Conservation (phyloP, 2,329 filamentous ascomycete species). For the Zymoseptoria crescenta region DNA sequence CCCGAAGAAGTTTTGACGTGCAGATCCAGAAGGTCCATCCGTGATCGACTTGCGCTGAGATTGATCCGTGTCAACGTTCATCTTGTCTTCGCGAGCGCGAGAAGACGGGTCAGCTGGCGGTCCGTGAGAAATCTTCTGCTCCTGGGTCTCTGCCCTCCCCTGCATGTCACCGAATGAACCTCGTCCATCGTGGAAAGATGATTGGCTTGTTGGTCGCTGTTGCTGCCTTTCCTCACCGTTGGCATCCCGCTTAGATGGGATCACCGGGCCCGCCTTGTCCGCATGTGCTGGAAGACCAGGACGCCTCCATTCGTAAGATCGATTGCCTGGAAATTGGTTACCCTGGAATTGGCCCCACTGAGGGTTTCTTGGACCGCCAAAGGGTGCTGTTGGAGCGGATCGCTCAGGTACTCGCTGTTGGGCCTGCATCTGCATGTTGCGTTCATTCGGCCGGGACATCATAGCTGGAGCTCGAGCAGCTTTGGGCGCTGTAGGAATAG, state of each 20-base stretch:
- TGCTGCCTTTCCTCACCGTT: slow-evolving; percentile 35
- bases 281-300: slow-evolving; percentile 29
- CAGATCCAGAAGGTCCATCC: slow-evolving; percentile 18
- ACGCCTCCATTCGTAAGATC: slow-evolving; percentile 29
- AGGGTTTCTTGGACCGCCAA: slow-evolving; percentile 25
- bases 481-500: slow-evolving; percentile 31
- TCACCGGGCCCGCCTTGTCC: slow-evolving; percentile 15
- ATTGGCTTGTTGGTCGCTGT: background rate
- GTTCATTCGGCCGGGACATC: slow-evolving; percentile 8
- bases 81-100: slow-evolving; percentile 14
- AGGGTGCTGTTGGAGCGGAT: slow-evolving; percentile 10
- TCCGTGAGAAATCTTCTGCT: background rate
- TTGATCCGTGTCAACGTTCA: slow-evolving; percentile 20
- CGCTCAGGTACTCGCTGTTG: slow-evolving; percentile 15
- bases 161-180: background rate
- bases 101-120: background rate
- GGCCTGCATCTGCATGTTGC: slow-evolving; percentile 5
- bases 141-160: background rate
- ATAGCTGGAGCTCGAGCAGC: slow-evolving; percentile 20
- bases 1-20: slow-evolving; percentile 28
- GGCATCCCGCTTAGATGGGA: slow-evolving; percentile 41
- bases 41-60: slow-evolving; percentile 9
- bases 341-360: slow-evolving; percentile 17
- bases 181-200: background rate
- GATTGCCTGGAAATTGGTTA: slow-evolving; percentile 24